These are phyloP conservation scores for Geotrichum bryndzae DNA, from an alignment of 1,139 yeast genomes.

Conservation along the genomic window DNA sequence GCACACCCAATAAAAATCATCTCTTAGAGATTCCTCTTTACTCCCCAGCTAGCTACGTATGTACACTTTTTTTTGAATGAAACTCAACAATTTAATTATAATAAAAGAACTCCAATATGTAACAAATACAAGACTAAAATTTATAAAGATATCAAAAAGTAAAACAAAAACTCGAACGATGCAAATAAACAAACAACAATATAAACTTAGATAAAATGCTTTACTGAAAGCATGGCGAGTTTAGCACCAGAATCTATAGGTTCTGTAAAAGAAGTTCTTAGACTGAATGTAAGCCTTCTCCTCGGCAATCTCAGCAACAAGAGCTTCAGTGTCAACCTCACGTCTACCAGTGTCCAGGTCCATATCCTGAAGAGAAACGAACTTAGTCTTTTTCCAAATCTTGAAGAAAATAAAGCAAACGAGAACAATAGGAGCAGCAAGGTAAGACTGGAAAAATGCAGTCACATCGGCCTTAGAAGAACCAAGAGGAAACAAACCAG, in stretches of 20 bases:
- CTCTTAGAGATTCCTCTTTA: no score
- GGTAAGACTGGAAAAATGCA: constrained; percentile 48
- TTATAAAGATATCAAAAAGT: background rate
- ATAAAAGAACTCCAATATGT: background rate
- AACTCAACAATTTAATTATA: background rate
- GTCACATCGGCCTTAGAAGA: constrained; percentile 38
- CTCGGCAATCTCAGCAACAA: constrained; percentile 47
- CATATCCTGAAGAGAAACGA: constrained; percentile 45
- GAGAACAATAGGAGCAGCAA: constrained; percentile 50
- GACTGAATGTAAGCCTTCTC: constrained; percentile 39
- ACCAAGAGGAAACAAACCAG: constrained; percentile 67
- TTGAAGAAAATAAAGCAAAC: constrained; percentile 48
- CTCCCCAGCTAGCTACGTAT: background rate
- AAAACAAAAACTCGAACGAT: background rate
- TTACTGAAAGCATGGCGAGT: background rate
- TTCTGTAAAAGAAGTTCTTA: constrained; percentile 37
- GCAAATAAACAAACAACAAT: background rate
- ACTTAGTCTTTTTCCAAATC: constrained; percentile 43
- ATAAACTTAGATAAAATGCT: background rate
- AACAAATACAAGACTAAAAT: background rate
- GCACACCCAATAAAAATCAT: no score
- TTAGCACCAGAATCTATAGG: constrained; percentile 47
- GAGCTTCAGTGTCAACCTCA: constrained; percentile 47
- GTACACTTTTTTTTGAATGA: background rate
- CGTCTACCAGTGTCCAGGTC: constrained; percentile 53